Evolutionary conservation across 2,329 filamentous ascomycete genomes (phyloP).

Genomic region (Sclerotinia trifoliorum): DNA sequence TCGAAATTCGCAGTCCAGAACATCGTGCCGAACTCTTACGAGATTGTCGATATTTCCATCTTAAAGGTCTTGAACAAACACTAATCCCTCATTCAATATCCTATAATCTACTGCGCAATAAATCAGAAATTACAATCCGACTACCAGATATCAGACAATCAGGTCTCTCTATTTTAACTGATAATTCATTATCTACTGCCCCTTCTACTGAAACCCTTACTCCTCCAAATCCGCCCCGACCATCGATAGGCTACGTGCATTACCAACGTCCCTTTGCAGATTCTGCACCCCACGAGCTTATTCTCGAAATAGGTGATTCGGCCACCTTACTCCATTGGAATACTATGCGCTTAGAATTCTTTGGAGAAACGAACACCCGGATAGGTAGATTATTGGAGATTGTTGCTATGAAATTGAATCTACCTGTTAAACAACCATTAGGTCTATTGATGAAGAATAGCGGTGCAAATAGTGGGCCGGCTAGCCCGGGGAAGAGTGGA

Average conservation of each 20-base stretch:
- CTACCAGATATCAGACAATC: constrained; percentile 88
- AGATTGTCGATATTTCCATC: constrained; percentile 89
- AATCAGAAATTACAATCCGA: constrained; percentile 74
- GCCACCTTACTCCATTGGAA: constrained; percentile 55
- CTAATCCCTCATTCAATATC: constrained; percentile 74
- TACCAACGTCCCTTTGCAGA: constrained; percentile 89
- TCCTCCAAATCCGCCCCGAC: constrained; percentile 24
- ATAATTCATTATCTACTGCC: constrained; percentile 40
- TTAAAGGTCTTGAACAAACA: constrained; percentile 86
- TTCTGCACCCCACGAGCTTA: constrained; percentile 66
- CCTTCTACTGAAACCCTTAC: constrained; percentile 32
- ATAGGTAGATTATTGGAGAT: constrained; percentile 75
- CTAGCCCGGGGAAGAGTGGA: constrained; percentile 67
- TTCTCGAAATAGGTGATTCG: constrained; percentile 70
- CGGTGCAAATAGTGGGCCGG: constrained; percentile 59
- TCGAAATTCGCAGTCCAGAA: constrained; percentile 71
- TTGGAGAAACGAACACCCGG: constrained; percentile 66
- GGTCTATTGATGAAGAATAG: constrained; percentile 66
- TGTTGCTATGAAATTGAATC: constrained; percentile 74
- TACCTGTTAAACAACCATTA: constrained; percentile 60
- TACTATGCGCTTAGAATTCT: constrained; percentile 56
- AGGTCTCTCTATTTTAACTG: constrained; percentile 66
- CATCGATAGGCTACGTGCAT: constrained; percentile 58
- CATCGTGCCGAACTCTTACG: constrained; percentile 77
- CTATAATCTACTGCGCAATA: constrained; percentile 68